phyloP scores from a whole-genome alignment of 1,139 yeast species.

The Blastobotrys malaysiensis region DNA sequence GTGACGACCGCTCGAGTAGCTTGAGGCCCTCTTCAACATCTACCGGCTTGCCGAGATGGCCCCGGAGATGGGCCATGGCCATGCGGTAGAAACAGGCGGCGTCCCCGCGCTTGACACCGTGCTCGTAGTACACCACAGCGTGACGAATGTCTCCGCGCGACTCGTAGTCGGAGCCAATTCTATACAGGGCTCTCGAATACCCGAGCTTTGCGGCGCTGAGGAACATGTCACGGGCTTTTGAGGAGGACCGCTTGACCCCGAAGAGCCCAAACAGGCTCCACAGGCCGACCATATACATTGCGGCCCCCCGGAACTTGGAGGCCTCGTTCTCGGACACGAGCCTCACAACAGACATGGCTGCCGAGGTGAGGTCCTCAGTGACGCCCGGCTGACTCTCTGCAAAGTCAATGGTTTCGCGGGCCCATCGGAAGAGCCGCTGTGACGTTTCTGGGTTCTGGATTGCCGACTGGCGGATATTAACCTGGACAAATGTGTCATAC shows the following conservation, averaged over 20 bases:
- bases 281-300: slow-evolving; percentile 29
- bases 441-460: slow-evolving; percentile 8
- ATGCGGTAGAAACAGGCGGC: slow-evolving; percentile 35
- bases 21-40: slow-evolving; percentile 28
- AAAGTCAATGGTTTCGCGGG: slow-evolving; percentile 31
- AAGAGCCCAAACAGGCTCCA: slow-evolving; percentile 31
- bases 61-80: slow-evolving; percentile 35
- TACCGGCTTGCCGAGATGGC: slow-evolving; percentile 28
- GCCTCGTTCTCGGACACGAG: slow-evolving; percentile 21
- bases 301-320: slow-evolving; percentile 28
- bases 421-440: slow-evolving; percentile 29
- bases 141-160: slow-evolving; percentile 26
- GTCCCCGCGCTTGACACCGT: slow-evolving; percentile 32
- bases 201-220: slow-evolving; percentile 31
- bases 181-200: slow-evolving; percentile 33
- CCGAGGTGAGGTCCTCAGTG: slow-evolving; percentile 20
- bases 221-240: slow-evolving; percentile 28
- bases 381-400: slow-evolving; percentile 29
- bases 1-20: slow-evolving; percentile 29
- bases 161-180: slow-evolving; percentile 34
- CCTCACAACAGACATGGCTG: slow-evolving; percentile 26
- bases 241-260: slow-evolving; percentile 18
- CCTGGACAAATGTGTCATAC: slow-evolving; percentile 19
- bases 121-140: slow-evolving; percentile 31
- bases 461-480: slow-evolving; percentile 11